Base-by-base conservation (phyloP, 2,329 filamentous ascomycete species). In the Xylariales sp. region DNA sequence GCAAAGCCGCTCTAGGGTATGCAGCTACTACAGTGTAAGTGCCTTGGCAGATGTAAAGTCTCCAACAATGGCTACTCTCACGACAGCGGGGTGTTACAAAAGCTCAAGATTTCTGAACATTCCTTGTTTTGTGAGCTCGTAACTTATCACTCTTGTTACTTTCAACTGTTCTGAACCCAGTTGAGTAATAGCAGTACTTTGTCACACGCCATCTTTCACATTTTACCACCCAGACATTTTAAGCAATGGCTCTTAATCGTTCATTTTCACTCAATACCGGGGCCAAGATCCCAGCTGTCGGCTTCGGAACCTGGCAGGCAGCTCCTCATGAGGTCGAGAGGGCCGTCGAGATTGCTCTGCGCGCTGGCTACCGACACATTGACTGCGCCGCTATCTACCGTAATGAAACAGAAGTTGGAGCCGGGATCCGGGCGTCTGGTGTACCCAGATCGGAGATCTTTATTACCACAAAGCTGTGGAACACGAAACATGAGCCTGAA, bases 271-370 rank as follows among this genome's bases (percentile, higher is more conserved):
- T 67, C 36, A 66, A 65, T 49, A 64, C 63, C 16, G 63, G 61
- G 32, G 55, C 60, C 34, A 48, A 56, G 31, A 66, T 67, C 38
- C 63, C 64, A 8, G 61, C 62, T 16, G 50, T 67, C 12, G 64
- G 64, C 24, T 51, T 66, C 14, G 64, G 64, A 14, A 66, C 62
- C 23, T 67, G 62, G 63, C 61, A 57, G 34, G 37, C 42, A 56
- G 57, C 19, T 40, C 16, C 25, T 20, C 20, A 13, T 30, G 27
- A 27, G 14, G n/a, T 33, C 20, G 37, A 29, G 27, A 13, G 30
- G 16, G 18, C 28, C n/a, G 69, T 65, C 40, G 66, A 70, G 45
- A 67, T 64, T 13, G 54, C 53, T 5, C 41, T 64, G 16, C 48
- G 54, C n/a, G 44, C 45, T 4, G 60, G 62, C 1, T 49, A 55